Conservation (phyloP, 2,329 filamentous ascomycete species). For the Alternaria alternata region DNA sequence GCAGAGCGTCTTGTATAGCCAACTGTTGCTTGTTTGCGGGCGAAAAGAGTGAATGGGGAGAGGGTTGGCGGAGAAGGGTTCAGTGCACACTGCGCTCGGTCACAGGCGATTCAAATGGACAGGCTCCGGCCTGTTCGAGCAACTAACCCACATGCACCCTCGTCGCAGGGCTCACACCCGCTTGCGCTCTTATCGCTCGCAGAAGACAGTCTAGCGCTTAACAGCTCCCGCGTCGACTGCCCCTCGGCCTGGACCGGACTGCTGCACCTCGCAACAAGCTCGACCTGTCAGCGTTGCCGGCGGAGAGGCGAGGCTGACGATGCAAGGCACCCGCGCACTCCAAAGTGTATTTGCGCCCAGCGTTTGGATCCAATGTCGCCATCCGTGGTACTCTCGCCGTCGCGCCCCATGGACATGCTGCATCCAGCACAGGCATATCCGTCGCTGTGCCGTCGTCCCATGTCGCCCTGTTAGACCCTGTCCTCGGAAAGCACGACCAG, state of each 20-base stretch:
- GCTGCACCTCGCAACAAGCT: conserved; percentile 4
- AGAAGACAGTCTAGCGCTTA: conserved; percentile 25
- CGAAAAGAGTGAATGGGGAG: conserved; percentile 15
- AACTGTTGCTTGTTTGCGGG: conserved; percentile 11
- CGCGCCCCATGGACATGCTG: not conserved
- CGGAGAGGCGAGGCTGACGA: conserved; percentile 3
- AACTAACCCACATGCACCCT: conserved; percentile 30
- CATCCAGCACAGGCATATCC: conserved; percentile 8
- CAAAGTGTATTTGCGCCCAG: not conserved
- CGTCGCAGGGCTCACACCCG: conserved; percentile 27
- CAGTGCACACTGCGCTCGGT: conserved; percentile 13
- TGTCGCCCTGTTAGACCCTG: conserved; percentile 18
- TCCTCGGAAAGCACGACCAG: conserved; percentile 19
- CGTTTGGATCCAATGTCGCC: not conserved
- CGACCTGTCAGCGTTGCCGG: not conserved
- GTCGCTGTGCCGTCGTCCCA: conserved; percentile 8
- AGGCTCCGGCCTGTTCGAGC: conserved; percentile 13
- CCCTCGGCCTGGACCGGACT: conserved; percentile 19
- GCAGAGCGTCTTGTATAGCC: not conserved
- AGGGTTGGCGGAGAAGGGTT: conserved; percentile 17
- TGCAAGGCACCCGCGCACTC: conserved; percentile 21
- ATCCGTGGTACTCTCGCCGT: not conserved
- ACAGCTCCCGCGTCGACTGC: conserved; percentile 22
- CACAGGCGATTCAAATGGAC: conserved; percentile 20
- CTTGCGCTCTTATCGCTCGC: conserved; percentile 35